A percentile compares a stretch with the other conserved stretches of the same genome.
phyloP scores from a whole-genome alignment of 352 stramenopile species.

The Halophytophthora polymorphica region DNA sequence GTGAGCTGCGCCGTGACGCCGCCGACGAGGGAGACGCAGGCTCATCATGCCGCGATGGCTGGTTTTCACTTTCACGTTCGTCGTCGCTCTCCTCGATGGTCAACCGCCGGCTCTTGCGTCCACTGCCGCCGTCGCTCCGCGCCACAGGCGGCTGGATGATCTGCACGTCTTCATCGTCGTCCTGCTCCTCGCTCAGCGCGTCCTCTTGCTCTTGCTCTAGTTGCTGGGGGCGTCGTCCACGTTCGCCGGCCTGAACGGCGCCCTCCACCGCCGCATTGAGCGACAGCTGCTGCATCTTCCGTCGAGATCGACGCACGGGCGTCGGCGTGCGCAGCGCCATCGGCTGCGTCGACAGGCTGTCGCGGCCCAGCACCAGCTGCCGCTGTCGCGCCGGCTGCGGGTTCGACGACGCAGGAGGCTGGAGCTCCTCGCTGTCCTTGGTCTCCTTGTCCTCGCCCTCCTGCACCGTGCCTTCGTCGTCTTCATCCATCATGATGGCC shows the following conservation, averaged over 20 bases:
- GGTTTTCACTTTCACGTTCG: slow-evolving; percentile 14
- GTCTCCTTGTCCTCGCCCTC: slow-evolving; percentile 27
- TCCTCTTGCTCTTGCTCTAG: slow-evolving; percentile 5
- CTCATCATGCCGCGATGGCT: slow-evolving; percentile 16
- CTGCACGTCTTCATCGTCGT: slow-evolving; percentile 54
- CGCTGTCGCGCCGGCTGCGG: slow-evolving; percentile 13
- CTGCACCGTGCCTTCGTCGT: slow-evolving; percentile 38
- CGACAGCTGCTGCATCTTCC: slow-evolving; percentile 28
- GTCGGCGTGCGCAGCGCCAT: slow-evolving; percentile 26
- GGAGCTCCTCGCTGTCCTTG: slow-evolving; percentile 1
- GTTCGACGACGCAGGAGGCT: background rate
- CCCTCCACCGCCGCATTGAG: slow-evolving; percentile 25
- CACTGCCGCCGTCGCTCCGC: slow-evolving; percentile 16
- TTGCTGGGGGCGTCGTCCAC: slow-evolving; percentile 5
- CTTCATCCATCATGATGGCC: slow-evolving; percentile 50
- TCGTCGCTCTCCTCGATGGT: slow-evolving; percentile 65
- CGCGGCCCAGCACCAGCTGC: slow-evolving; percentile 13
- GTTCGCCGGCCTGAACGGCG: slow-evolving; percentile 23
- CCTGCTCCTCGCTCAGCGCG: slow-evolving; percentile 2
- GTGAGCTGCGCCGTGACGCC: slow-evolving; percentile 51
- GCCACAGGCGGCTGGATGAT: slow-evolving; percentile 46
- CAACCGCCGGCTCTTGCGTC: slow-evolving; percentile 23
- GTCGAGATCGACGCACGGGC: slow-evolving; percentile 12
- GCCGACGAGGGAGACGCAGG: slow-evolving; percentile 26
- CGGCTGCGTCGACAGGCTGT: slow-evolving; percentile 13